Conservation (phyloP, 2,329 filamentous ascomycete genomes). For the Sclerotiophoma versabilis region DNA sequence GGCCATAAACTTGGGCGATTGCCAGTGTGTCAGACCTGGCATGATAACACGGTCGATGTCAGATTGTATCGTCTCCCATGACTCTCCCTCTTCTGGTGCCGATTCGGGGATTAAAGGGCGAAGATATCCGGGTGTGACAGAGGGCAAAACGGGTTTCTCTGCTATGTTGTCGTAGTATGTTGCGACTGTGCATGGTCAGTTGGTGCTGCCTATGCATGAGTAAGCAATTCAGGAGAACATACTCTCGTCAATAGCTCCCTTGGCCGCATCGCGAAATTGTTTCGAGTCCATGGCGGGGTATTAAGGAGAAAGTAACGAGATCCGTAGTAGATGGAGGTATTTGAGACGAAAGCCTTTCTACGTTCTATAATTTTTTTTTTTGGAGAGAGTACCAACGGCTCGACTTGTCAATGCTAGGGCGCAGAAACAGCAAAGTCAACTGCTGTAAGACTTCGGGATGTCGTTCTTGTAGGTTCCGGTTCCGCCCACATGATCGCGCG, state of each 20-base stretch:
- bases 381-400: too few species aligned
- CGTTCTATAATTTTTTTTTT: background rate
- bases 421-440: background rate
- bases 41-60: conserved; percentile 89
- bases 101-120: conserved; percentile 74
- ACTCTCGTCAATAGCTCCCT: conserved; percentile 85
- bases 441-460: background rate
- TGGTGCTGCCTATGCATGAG: background rate
- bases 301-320: background rate
- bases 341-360: background rate
- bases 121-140: conserved; percentile 85
- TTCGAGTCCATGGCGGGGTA: conserved; percentile 71
- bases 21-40: conserved; percentile 93
- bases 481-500: conserved; percentile 10
- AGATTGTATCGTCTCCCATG: conserved; percentile 79
- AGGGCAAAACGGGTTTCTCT: conserved; percentile 74
- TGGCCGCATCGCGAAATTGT: conserved; percentile 79
- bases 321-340: background rate
- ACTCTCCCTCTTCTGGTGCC: conserved; percentile 71
- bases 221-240: conserved; percentile 16
- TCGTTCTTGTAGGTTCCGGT: background rate
- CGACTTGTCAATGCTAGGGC: conserved; percentile 1
- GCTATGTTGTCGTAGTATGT: conserved; percentile 81
- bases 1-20: conserved; percentile 90
- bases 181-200: conserved; percentile 64